Conservation (phyloP, 2,329 filamentous ascomycete genomes). For the Stemphylium beticola region DNA sequence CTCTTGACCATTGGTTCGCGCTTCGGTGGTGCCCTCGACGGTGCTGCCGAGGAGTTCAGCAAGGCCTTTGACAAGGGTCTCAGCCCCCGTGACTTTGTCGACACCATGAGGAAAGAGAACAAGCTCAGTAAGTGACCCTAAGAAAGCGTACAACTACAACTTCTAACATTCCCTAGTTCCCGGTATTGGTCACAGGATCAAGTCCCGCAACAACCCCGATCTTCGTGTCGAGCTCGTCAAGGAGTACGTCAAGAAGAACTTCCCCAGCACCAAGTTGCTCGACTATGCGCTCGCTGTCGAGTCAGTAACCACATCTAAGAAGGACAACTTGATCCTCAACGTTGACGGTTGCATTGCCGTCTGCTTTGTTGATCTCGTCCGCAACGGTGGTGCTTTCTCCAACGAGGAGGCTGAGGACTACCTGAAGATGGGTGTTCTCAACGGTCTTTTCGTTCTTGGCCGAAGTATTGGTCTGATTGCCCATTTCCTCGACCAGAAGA, state of each 20-base stretch:
- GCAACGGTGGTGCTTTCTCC: slow-evolving; percentile 97
- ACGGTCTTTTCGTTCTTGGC: slow-evolving; percentile 98
- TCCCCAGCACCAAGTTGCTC: slow-evolving; percentile 96
- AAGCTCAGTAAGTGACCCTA: slow-evolving; percentile 76
- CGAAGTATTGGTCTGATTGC: slow-evolving; percentile 98
- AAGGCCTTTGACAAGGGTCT: slow-evolving; percentile 98
- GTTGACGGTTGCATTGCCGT: slow-evolving; percentile 98
- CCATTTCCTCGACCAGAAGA: slow-evolving; percentile 99
- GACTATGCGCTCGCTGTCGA: slow-evolving; percentile 98
- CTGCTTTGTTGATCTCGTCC: slow-evolving; percentile 96
- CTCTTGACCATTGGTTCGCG: slow-evolving; percentile 97
- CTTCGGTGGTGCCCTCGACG: slow-evolving; percentile 97
- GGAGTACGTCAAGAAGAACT: slow-evolving; percentile 97
- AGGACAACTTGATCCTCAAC: slow-evolving; percentile 99
- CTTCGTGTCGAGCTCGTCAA: slow-evolving; percentile 99
- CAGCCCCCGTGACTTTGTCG: slow-evolving; percentile 97
- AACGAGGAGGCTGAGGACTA: slow-evolving; percentile 98
- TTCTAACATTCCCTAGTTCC: slow-evolving; percentile 65
- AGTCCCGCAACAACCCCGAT: slow-evolving; percentile 99
- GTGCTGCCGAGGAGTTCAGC: slow-evolving; percentile 97
- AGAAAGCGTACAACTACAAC: neutral
- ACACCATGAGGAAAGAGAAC: slow-evolving; percentile 99
- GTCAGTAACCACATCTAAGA: slow-evolving; percentile 98
- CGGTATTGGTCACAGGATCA: slow-evolving; percentile 98
- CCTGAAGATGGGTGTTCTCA: slow-evolving; percentile 98